Conservation (phyloP, 2,329 filamentous ascomycete genomes). For the Colletotrichum limetticola region DNA sequence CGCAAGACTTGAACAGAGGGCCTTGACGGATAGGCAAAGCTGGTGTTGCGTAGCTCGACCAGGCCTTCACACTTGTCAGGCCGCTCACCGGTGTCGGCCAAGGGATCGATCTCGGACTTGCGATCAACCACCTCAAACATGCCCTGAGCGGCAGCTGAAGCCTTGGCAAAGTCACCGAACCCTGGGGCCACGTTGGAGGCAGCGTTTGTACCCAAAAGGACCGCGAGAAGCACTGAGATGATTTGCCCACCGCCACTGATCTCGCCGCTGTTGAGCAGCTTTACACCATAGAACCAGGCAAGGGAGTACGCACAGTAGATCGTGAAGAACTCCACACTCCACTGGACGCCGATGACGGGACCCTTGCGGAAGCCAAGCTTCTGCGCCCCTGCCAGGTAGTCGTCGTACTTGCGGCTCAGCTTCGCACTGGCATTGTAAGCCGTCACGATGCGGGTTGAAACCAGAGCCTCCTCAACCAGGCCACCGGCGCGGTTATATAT, state of each 20-base stretch:
- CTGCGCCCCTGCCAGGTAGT: conserved; percentile 53
- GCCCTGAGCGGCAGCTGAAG: conserved; percentile 45
- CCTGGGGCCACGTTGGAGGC: neutral
- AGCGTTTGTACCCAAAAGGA: neutral
- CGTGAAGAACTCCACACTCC: conserved; percentile 74
- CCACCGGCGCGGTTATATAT: neutral
- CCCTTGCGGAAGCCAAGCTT: conserved; percentile 69
- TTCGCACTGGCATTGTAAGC: neutral
- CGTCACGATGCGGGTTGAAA: neutral
- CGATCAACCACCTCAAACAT: conserved; percentile 60
- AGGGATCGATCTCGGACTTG: conserved; percentile 38
- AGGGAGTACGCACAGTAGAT: conserved; percentile 74
- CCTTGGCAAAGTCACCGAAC: conserved; percentile 39
- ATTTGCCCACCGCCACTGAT: conserved; percentile 42
- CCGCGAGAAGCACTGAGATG: neutral
- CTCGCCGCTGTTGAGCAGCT: conserved; percentile 48
- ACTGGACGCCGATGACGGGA: conserved; percentile 64
- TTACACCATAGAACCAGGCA: conserved; percentile 62
- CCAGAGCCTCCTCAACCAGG: neutral
- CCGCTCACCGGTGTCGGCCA: conserved; percentile 50
- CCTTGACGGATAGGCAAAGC: conserved; percentile 56
- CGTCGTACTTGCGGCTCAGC: conserved; percentile 45
- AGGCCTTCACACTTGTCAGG: conserved; percentile 38
- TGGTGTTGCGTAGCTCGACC: conserved; percentile 50
- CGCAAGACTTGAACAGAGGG: conserved; percentile 54